Base-by-base conservation (phyloP, 257 asterid species). In the Jasminum sambac region DNA sequence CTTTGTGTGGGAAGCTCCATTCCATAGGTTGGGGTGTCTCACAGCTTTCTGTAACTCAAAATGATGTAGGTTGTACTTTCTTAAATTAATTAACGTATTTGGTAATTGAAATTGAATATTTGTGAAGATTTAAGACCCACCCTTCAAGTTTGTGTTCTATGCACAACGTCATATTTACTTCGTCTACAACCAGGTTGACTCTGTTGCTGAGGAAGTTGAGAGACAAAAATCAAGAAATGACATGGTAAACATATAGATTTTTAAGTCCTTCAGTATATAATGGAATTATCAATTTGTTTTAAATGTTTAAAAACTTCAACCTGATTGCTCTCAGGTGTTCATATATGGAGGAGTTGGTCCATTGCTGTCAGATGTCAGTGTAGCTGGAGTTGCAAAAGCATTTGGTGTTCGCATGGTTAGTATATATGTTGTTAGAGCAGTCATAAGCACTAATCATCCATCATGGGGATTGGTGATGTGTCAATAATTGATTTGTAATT, bases 331-430 rank as follows among this genome's bases (percentile, higher is more conserved):
- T 66, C 86, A 90, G 96, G 95, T 94, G 76, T 87, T 91, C 82
- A 80, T 94, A 68, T 86, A 79, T 72, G 97, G 99, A 73, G 98
- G 96, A 39, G 83, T 94, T 44, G 99, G 99, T 65, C 93, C 96
- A 37, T 82, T 91, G 79, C 96, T 81, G 65, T 95, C 99, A 25
- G 99, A 95, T 80, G 90, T 88, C 70, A 84, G 97, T 67, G 77
- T 89, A 69, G 95, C 98, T 64, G 98, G 99, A 60, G 89, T 91
- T 66, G 97, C 98, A 64, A 95, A 95, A 83, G 97, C 99, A 71
- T 95, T 89, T 84, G 96, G 97, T 77, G 98, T 91, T 48, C 95
- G 98, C 36, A 70, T 69, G 92, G 99, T 91, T 77, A 37, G 80
- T 80, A 13, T 46, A 17, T 39, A 52, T 34, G 17, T 55, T 11